These are phyloP conservation scores for Chaetoscypha palmicola DNA, from an alignment of 2,329 filamentous ascomycete species.

Conservation along the genomic window DNA sequence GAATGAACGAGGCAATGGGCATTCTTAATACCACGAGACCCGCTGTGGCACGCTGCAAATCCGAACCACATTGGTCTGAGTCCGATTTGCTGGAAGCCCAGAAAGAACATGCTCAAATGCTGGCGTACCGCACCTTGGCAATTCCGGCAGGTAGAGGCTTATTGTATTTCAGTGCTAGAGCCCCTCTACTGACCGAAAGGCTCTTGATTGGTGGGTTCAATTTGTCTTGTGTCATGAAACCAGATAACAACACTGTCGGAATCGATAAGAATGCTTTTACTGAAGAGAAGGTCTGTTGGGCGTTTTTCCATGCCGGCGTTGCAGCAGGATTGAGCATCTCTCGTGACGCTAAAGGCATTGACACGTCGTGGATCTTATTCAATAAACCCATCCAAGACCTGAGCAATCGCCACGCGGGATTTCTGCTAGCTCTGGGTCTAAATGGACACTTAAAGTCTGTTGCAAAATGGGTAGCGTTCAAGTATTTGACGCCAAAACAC, in stretches of 20 bases:
- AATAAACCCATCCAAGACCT: conserved; percentile 85
- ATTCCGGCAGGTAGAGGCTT: conserved; percentile 82
- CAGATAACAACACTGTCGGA: conserved; percentile 85
- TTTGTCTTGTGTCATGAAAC: conserved; percentile 83
- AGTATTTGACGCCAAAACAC: conserved; percentile 97
- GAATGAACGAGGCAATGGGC: conserved; percentile 76
- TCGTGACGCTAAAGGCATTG: conserved; percentile 81
- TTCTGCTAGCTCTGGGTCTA: conserved; percentile 81
- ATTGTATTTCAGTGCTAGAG: conserved; percentile 79
- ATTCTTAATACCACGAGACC: conserved; percentile 81
- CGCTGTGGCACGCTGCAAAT: conserved; percentile 69
- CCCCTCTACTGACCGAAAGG: conserved; percentile 86
- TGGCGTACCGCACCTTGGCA: conserved; percentile 81
- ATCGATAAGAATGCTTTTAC: conserved; percentile 82
- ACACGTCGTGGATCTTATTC: conserved; percentile 98
- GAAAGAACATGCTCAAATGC: conserved; percentile 78
- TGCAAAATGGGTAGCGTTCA: conserved; percentile 98
- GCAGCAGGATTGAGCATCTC: conserved; percentile 91
- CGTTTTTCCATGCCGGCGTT: conserved; percentile 95
- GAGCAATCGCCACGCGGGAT: conserved; percentile 93
- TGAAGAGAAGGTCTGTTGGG: conserved; percentile 97
- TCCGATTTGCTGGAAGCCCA: conserved; percentile 85
- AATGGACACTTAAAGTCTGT: conserved; percentile 92
- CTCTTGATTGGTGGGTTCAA: conserved; percentile 88
- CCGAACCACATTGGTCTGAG: conserved; percentile 73